Evolutionary conservation across 2,329 filamentous ascomycete genomes (phyloP), one percentile per base, ranked within the genome.

Genomic region (Lomentospora prolificans): DNA sequence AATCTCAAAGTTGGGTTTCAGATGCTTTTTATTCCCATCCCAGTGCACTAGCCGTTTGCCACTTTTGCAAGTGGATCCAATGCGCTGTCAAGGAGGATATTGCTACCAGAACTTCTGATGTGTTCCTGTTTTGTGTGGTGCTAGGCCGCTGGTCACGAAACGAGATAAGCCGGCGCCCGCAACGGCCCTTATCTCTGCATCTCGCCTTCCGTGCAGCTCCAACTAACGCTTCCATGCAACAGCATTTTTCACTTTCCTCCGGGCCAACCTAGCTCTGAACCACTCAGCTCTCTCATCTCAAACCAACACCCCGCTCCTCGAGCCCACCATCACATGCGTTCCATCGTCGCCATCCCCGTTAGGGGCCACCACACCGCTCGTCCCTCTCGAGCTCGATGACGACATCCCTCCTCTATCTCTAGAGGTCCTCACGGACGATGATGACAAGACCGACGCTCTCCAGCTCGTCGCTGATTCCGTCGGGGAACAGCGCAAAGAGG

Each of bases 241-340:
- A 94, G 89, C 88, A 25, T 94, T 94, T 74, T 86, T 94, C 70
- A 86, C 84, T 56, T 92, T 89, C 62, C 78, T 94, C 14, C 84
- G 87, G 62, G 87, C 87, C 60, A 94, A 94, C 65, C 80, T 94
- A 56, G 84, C 85, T 63, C 82, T 92, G 57, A 78, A 76, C 53
- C 74, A 75, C 50, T 83, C 76, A 59, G 72, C 82, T 57, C 70
- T 86, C 60, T 80, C 84, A 48, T 85, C 85, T 51, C 77, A 81
- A 58, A 75, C 77, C 56, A 85, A 80, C 58, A 88, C 86, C 24
- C 85, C 85, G 19, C 77, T 80, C 63, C 72, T 85, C 65, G 72
- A 79, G 69, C 75, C 85, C 61, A 62, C 55, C 24, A 60, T 55
- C 28, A 63, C 61, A 33, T 60, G 10, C 27, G 30, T 31, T 55